These are phyloP conservation scores for Areca catechu DNA, from an alignment of 176 grass and related monocot genomes.

Conservation along the genomic window DNA sequence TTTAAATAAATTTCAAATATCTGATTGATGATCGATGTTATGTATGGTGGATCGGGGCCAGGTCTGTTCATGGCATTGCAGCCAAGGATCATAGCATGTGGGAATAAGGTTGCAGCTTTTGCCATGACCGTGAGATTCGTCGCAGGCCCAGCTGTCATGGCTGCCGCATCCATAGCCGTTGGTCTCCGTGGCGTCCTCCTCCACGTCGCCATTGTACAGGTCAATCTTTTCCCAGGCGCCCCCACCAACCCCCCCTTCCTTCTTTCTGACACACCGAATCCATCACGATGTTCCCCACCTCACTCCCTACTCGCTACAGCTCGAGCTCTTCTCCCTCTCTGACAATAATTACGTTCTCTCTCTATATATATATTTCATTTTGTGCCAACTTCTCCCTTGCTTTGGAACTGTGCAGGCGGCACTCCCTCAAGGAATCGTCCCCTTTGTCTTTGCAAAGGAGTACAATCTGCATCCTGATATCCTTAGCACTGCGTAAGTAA, in stretches of 20 bases:
- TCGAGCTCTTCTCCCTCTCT: background rate
- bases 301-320: background rate
- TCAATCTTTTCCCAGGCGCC: conserved; percentile 8
- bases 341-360: background rate
- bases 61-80: conserved; percentile 99
- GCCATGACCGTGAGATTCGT: conserved; percentile 93
- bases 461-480: conserved; percentile 98
- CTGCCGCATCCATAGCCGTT: conserved; percentile 76
- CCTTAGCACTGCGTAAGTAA: conserved; percentile 72
- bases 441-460: conserved; percentile 98
- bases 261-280: background rate
- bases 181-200: conserved; percentile 87
- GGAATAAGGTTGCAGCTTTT: conserved; percentile 70
- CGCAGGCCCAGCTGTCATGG: conserved; percentile 80
- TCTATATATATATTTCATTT: background rate
- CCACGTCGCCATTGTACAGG: conserved; percentile 95
- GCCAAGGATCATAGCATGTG: conserved; percentile 96
- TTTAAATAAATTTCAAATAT: too few species aligned
- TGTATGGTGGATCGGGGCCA: conserved; percentile 11
- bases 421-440: conserved; percentile 91
- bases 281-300: background rate
- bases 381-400: conserved; percentile 3
- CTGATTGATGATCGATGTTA: too few species aligned
- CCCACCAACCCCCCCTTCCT: too few species aligned
- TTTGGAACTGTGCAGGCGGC: conserved; percentile 42